Conservation (phyloP, 208 protist genomes). For the Leptomonas pyrrhocoris region DNA sequence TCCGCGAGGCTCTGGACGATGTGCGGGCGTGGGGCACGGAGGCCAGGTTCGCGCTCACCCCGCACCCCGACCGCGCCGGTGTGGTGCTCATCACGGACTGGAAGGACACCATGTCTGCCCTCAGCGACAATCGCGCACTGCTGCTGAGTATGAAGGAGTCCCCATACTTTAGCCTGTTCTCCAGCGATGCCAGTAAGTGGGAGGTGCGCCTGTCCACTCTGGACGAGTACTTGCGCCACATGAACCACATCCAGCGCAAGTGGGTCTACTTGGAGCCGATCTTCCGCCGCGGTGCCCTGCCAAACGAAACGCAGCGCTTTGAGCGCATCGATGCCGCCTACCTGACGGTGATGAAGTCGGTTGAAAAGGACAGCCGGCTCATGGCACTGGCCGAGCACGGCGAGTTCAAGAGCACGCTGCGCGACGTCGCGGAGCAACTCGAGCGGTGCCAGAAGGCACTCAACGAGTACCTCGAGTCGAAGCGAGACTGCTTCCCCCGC, state of each 20-base stretch:
- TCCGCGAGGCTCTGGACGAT: constrained; percentile 96
- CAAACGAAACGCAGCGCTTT: constrained; percentile 96
- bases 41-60: constrained; percentile 82
- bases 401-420: constrained; percentile 85
- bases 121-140: constrained; percentile 97
- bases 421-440: constrained; percentile 95
- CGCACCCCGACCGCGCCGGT: constrained; percentile 72
- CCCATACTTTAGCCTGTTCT: constrained; percentile 94
- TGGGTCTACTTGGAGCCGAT: constrained; percentile 99
- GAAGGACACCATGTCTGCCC: constrained; percentile 94
- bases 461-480: constrained; percentile 97
- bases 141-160: constrained; percentile 97
- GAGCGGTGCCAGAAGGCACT: constrained; percentile 97
- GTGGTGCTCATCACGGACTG: constrained; percentile 97
- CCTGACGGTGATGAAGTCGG: constrained; percentile 89
- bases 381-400: constrained; percentile 81
- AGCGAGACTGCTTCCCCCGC: constrained; percentile 95
- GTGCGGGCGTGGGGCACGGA: constrained; percentile 92
- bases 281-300: constrained; percentile 96
- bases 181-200: constrained; percentile 91
- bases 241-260: constrained; percentile 98
- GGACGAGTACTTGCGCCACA: constrained; percentile 90
- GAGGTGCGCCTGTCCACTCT: constrained; percentile 92
- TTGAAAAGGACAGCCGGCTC: constrained; percentile 86
- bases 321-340: constrained; percentile 95